phyloP scores from a whole-genome alignment of 1,284 basidiomycete genomes.

The Moesziomyces antarcticus region DNA sequence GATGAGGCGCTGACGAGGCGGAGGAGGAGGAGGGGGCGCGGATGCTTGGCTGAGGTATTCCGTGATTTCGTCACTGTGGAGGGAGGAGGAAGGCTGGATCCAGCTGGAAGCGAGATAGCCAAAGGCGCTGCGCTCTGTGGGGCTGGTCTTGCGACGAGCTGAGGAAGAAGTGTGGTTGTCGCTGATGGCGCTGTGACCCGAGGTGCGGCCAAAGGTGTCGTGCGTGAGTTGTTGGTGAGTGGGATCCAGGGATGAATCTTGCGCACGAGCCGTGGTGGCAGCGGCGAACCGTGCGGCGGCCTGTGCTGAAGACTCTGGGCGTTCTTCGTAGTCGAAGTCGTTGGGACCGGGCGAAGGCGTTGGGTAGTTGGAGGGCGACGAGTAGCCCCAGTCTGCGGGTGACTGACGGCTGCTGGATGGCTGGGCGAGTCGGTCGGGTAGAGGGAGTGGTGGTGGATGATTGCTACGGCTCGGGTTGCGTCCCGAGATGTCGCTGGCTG shows the following conservation, averaged over 20 bases:
- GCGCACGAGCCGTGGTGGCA: conserved; percentile 1
- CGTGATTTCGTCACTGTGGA: conserved; percentile 17
- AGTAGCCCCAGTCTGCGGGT: conserved; percentile 12
- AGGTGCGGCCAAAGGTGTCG: conserved; percentile 27
- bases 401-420: conserved; percentile 5
- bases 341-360: conserved; percentile 9
- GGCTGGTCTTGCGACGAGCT: conserved; percentile 21
- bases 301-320: conserved; percentile 23
- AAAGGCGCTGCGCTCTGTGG: conserved; percentile 24
- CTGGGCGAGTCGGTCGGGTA: conserved; percentile 1
- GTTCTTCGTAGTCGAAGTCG: conserved; percentile 1
- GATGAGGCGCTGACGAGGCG: conserved; percentile 11
- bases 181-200: conserved; percentile 18
- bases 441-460: neutral
- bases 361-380: conserved; percentile 19
- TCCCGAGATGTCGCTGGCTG: too few relatives aligned
- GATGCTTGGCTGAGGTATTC: conserved; percentile 17
- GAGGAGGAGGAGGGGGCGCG: neutral
- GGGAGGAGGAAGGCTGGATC: conserved; percentile 1
- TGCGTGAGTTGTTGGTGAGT: conserved; percentile 11
- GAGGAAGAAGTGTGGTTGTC: conserved; percentile 3
- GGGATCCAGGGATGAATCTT: neutral
- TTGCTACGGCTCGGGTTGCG: neutral
- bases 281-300: conserved; percentile 10
- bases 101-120: conserved; percentile 24